Evolutionary conservation across 1,284 basidiomycete species (phyloP).

Genomic region (Boletus mariae): DNA sequence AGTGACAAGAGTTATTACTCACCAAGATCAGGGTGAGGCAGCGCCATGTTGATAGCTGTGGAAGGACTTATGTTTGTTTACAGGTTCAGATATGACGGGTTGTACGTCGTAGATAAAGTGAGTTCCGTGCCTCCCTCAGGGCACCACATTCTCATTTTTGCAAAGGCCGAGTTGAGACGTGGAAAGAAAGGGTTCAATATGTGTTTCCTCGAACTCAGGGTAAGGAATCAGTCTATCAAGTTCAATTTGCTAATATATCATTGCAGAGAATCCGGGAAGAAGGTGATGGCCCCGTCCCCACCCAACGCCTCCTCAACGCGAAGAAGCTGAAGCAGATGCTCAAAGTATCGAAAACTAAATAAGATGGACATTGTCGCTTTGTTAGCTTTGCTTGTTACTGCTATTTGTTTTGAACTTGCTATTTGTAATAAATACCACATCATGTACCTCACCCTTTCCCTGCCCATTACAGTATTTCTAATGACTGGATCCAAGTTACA

Average conservation of each 20-base stretch:
- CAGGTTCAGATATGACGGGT: slow-evolving; percentile 47
- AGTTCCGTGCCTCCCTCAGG: background rate
- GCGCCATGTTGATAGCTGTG: too few species aligned
- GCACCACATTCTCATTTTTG: slow-evolving; percentile 4
- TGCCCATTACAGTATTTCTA: background rate
- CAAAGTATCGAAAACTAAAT: slow-evolving; percentile 1
- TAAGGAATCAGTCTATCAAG: slow-evolving; percentile 5
- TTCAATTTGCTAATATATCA: background rate
- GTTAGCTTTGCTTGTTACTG: background rate
- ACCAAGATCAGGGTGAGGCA: slow-evolving; percentile 33
- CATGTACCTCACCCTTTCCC: background rate
- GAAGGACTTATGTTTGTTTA: background rate
- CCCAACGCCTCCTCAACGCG: slow-evolving; percentile 18
- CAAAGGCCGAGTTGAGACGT: slow-evolving; percentile 12
- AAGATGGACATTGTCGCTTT: background rate
- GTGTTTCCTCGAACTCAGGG: slow-evolving; percentile 32
- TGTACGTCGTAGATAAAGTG: slow-evolving; percentile 38
- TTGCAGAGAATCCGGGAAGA: slow-evolving; percentile 24
- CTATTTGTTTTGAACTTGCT: slow-evolving; percentile 11
- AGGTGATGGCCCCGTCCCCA: slow-evolving; percentile 19
- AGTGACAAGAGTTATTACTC: slow-evolving; percentile 27
- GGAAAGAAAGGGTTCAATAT: slow-evolving; percentile 24
- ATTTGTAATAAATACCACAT: background rate
- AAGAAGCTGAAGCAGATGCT: slow-evolving; percentile 14
- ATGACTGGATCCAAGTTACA: slow-evolving; percentile 3